Evolutionary conservation across 1,139 yeast genomes (phyloP).

Genomic region (Wickerhamomyces sp.): DNA sequence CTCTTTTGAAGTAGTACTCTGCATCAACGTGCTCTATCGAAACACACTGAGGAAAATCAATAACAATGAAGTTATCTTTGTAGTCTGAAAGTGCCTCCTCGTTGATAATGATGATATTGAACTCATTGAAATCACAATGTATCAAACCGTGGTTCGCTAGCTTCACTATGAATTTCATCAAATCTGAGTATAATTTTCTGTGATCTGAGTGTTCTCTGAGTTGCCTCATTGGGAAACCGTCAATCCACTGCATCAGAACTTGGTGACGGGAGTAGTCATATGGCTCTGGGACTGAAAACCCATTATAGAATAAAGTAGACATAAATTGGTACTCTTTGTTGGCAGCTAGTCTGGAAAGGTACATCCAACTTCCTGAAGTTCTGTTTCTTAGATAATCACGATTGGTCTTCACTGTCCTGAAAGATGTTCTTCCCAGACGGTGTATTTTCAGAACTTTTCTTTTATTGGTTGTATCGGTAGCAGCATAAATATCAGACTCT

Average conservation of each 20-base stretch:
- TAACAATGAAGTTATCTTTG: conserved; percentile 72
- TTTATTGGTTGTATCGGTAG: conserved; percentile 60
- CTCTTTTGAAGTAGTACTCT: conserved; percentile 79
- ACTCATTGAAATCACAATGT: conserved; percentile 97
- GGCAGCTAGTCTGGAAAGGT: conserved; percentile 83
- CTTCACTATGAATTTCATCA: conserved; percentile 82
- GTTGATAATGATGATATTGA: conserved; percentile 82
- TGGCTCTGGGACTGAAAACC: conserved; percentile 84
- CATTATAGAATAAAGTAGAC: conserved; percentile 66
- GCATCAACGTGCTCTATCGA: conserved; percentile 91
- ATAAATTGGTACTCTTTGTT: conserved; percentile 86
- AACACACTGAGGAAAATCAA: conserved; percentile 98
- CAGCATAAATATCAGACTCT: conserved; percentile 93
- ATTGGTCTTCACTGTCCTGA: conserved; percentile 85
- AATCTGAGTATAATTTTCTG: conserved; percentile 67
- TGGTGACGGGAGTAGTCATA: conserved; percentile 88
- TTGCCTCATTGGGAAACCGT: conserved; percentile 87
- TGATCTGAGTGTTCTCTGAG: conserved; percentile 64
- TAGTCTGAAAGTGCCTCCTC: conserved; percentile 45
- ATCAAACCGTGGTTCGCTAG: conserved; percentile 85
- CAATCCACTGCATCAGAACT: conserved; percentile 86
- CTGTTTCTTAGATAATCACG: conserved; percentile 80
- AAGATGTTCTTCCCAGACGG: conserved; percentile 89
- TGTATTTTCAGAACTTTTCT: conserved; percentile 82
- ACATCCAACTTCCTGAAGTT: conserved; percentile 78